phyloP scores from a whole-genome alignment of 805 yeast species.

The Metschnikowia henanensis region DNA sequence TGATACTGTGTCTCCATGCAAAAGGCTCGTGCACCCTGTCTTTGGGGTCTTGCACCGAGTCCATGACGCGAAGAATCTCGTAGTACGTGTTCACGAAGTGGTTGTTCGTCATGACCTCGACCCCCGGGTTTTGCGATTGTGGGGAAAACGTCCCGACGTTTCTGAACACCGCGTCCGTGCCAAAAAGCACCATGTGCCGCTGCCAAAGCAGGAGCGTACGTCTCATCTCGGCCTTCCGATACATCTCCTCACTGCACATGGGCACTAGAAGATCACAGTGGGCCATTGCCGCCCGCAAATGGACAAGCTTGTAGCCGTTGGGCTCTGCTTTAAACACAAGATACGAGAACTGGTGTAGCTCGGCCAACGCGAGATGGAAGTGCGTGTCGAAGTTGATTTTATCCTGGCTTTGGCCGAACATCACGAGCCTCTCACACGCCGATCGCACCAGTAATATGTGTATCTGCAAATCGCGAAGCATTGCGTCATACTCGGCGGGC shows the following conservation, averaged over 20 bases:
- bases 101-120: neutral
- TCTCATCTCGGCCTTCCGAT: conserved; percentile 7
- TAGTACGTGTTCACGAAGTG: conserved; percentile 3
- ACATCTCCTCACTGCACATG: neutral
- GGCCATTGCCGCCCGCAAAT: conserved; percentile 12
- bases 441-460: conserved; percentile 8
- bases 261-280: conserved; percentile 10
- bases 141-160: neutral
- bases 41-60: conserved; percentile 1
- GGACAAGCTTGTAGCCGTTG: conserved; percentile 6
- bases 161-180: conserved; percentile 3
- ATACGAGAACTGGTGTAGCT: conserved; percentile 15
- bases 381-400: conserved; percentile 2
- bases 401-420: neutral
- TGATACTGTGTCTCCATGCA: neutral
- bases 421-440: conserved; percentile 6
- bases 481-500: neutral
- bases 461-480: conserved; percentile 6
- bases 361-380: conserved; percentile 14
- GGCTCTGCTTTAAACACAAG: conserved; percentile 4
- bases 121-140: neutral
- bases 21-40: conserved; percentile 7
- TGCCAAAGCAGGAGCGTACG: conserved; percentile 10
- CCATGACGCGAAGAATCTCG: conserved; percentile 8
- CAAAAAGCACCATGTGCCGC: conserved; percentile 9